Percentiles rank a stretch among this genome's conserved stretches.
Conservation (phyloP, 768 basidiomycete species). For the Naganishia onofrii region DNA sequence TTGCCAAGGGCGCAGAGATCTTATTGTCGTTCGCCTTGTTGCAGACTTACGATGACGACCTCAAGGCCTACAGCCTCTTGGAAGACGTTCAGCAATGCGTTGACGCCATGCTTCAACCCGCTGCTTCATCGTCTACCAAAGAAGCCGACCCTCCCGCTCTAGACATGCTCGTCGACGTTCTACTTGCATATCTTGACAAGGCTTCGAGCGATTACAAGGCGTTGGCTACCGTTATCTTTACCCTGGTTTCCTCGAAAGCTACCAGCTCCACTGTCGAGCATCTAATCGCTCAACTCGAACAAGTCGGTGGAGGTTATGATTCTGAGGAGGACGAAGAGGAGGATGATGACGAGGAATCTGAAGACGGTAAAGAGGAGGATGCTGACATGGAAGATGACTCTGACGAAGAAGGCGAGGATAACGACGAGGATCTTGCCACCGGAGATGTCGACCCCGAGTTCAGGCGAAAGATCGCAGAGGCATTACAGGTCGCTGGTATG, state of each 20-base stretch:
- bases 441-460: slow-evolving; percentile 58
- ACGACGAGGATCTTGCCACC: slow-evolving; percentile 47
- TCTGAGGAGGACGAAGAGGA: slow-evolving; percentile 37
- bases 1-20: slow-evolving; percentile 68
- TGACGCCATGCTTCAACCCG: slow-evolving; percentile 44
- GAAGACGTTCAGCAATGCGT: slow-evolving; percentile 54
- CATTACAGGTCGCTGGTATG: slow-evolving; percentile 54
- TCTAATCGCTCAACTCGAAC: slow-evolving; percentile 79
- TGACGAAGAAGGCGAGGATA: slow-evolving; percentile 49
- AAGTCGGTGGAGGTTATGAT: slow-evolving; percentile 56
- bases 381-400: slow-evolving; percentile 34
- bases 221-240: slow-evolving; percentile 75
- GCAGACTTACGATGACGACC: slow-evolving; percentile 67
- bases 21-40: slow-evolving; percentile 69
- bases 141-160: slow-evolving; percentile 63
- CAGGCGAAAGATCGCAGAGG: slow-evolving; percentile 61
- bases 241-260: slow-evolving; percentile 65
- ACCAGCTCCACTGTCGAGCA: slow-evolving; percentile 72
- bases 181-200: slow-evolving; percentile 84
- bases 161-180: slow-evolving; percentile 80
- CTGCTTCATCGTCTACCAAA: slow-evolving; percentile 32
- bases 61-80: slow-evolving; percentile 62
- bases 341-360: slow-evolving; percentile 42
- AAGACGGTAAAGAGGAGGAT: slow-evolving; percentile 41
- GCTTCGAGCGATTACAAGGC: slow-evolving; percentile 75